These are phyloP conservation scores for Salix udensis DNA, from an alignment of 345 rosid genomes.

Conservation along the genomic window DNA sequence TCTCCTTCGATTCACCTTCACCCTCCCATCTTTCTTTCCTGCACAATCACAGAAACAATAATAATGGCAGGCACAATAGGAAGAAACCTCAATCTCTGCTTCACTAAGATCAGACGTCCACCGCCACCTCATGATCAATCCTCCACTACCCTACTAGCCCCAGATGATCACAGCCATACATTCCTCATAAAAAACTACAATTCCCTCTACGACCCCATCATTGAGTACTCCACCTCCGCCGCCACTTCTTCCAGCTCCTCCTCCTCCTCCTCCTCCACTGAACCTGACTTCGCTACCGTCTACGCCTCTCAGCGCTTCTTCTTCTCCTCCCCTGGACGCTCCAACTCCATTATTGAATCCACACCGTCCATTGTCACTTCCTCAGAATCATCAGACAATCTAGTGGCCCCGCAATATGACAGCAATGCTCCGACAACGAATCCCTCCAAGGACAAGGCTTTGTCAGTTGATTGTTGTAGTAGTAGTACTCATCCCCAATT, in stretches of 20 bases:
- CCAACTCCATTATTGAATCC: slow-evolving; percentile 82
- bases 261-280: slow-evolving; percentile 16
- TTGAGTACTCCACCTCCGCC: slow-evolving; percentile 17
- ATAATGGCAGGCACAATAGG: slow-evolving; percentile 31
- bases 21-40: neutral
- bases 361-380: slow-evolving; percentile 27
- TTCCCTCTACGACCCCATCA: slow-evolving; percentile 36
- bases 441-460: neutral
- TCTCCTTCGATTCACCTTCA: neutral
- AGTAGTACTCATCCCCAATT: neutral
- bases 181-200: slow-evolving; percentile 36
- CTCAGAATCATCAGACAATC: slow-evolving; percentile 18
- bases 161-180: slow-evolving; percentile 11
- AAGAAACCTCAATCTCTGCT: slow-evolving; percentile 54
- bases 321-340: slow-evolving; percentile 82
- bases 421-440: neutral
- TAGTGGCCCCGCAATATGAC: neutral
- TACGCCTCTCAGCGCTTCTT: slow-evolving; percentile 86
- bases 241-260: slow-evolving; percentile 16
- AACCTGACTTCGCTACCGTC: slow-evolving; percentile 62
- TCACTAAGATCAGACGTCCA: slow-evolving; percentile 39
- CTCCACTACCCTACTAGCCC: neutral
- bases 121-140: slow-evolving; percentile 4
- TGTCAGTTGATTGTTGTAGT: neutral
- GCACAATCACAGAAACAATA: neutral